Evolutionary conservation across 2,329 filamentous ascomycete genomes (phyloP), one percentile per base, ranked within the genome.

Genomic region (Fusarium vanettenii): DNA sequence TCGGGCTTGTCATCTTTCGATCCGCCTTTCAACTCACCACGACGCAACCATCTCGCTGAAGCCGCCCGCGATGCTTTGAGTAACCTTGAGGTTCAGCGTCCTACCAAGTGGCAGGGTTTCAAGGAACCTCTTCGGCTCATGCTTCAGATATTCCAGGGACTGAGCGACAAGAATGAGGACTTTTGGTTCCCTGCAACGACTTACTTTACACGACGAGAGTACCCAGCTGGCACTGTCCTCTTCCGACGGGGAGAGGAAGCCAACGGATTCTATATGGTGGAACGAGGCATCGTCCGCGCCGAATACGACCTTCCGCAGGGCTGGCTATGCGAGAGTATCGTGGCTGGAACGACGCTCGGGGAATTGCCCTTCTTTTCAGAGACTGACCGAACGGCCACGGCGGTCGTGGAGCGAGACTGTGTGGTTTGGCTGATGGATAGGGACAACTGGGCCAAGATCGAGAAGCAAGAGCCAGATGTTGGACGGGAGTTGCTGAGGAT

Each of bases 281-380:
- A 99, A 82, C 90, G 92, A 7, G 97, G 97, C 39, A 95, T 98
- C 76, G 87, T 99, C 35, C 91, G 95, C 18, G 95, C 94, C 4
- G 95, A 98, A 78, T 98, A 99, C 81, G 90, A 96, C 72, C 88
- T 97, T 35, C 95, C 97, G 1, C 97, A 98, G 81, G 97, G 97
- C 1, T 90, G 89, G 77, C 93, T 97, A 76, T 94, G 93, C 71
- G 97, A 99, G 83, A 94, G 94, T 79, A 98, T 98, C 64, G 93
- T 98, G 1, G 94, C 95, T 0, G 97, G 97, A 18, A 97, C 97
- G 2, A 98, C 97, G 0, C 98, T 96, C 78, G 97, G 97, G 39
- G 97, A 99, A 85, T 84, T 99, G 63, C 97, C 97, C 0, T 99
- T 99, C 85, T 99, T 99, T 84, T 95, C 93, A 4, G 94, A 97